Evolutionary conservation across 1,284 basidiomycete genomes (phyloP), one percentile per base, ranked within the genome.

Genomic region (Singerocomus inundabilis): DNA sequence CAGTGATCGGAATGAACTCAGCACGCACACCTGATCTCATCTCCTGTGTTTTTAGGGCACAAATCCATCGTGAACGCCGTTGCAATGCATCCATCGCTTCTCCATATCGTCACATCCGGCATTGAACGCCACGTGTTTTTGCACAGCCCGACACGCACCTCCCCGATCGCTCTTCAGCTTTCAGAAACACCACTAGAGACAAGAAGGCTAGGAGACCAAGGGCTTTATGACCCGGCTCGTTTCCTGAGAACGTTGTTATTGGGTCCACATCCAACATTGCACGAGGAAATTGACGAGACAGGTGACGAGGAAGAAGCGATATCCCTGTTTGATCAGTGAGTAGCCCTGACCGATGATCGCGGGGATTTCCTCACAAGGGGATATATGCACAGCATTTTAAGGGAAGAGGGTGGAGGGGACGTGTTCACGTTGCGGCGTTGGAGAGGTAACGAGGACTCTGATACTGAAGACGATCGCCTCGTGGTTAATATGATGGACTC

Each of bases 31-130:
- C 34, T 51, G 47, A 44, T 28, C 34, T 45, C 40, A 41, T 41
- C 46, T 54, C 26, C 43, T 45, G 31, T 41, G 29, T 44, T 42
- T 9, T 43, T 36, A 84, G 85, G 86, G 5, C 88, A 91, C 60
- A 71, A 76, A 34, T 88, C 86, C 2, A 87, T 91, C 47, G 80
- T 90, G 43, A 91, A 91, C 63, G 80, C 79, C 0, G 73, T 80
- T 4, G 65, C 86, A 29, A 80, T 89, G 52, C 89, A 91, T 61
- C 88, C 89, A 1, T 70, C 77, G n/a, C 71, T 84, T 30, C 77
- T 84, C 4, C 75, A 84, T 46, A 70, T 88, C 25, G 75, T 79
- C 33, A 88, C 87, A 3, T 73, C 82, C 2, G 88, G 88, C 2
- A 78, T 91, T 29, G 89, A 91, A 61, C 79, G 80, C 25, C 70